Evolutionary conservation across 139 green algal species (phyloP).

Genomic region (Chlamydomonas sp.): DNA sequence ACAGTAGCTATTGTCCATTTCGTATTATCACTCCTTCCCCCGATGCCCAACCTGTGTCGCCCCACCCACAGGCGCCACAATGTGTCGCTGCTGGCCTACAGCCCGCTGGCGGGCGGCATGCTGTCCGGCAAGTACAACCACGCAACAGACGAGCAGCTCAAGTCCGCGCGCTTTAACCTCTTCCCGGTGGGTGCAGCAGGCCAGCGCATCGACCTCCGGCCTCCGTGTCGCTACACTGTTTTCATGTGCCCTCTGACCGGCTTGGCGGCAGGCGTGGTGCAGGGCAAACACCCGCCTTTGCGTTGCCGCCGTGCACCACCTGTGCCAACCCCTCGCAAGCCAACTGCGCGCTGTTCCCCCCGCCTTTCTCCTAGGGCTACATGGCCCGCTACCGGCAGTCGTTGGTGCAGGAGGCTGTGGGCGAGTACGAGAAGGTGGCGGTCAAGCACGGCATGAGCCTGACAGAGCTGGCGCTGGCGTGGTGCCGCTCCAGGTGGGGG

Average conservation of each 20-base stretch:
- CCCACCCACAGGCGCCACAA: conserved; percentile 56
- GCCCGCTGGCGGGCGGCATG: conserved; percentile 52
- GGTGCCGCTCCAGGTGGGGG: conserved; percentile 74
- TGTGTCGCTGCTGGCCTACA: conserved; percentile 90
- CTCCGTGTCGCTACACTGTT: background rate
- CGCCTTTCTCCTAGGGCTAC: conserved; percentile 51
- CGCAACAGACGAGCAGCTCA: conserved; percentile 34
- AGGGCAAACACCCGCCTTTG: too few species aligned
- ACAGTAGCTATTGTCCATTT: too few species aligned
- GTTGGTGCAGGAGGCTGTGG: conserved; percentile 68
- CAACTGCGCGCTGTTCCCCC: background rate
- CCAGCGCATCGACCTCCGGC: conserved; percentile 8
- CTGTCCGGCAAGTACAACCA: conserved; percentile 79
- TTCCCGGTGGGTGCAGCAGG: conserved; percentile 58
- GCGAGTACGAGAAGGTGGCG: conserved; percentile 77
- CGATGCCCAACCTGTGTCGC: too few species aligned
- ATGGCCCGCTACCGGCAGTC: conserved; percentile 74
- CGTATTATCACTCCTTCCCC: too few species aligned
- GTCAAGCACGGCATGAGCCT: conserved; percentile 79
- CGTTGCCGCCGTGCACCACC: too few species aligned
- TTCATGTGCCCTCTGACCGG: too few species aligned
- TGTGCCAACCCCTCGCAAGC: conserved; percentile 5
- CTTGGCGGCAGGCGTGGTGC: too few species aligned
- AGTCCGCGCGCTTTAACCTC: conserved; percentile 74
- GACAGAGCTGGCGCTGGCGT: conserved; percentile 87